These are phyloP conservation scores for Talaromyces sp. DNA, from an alignment of 2,329 filamentous ascomycete species.

Conservation along the genomic window DNA sequence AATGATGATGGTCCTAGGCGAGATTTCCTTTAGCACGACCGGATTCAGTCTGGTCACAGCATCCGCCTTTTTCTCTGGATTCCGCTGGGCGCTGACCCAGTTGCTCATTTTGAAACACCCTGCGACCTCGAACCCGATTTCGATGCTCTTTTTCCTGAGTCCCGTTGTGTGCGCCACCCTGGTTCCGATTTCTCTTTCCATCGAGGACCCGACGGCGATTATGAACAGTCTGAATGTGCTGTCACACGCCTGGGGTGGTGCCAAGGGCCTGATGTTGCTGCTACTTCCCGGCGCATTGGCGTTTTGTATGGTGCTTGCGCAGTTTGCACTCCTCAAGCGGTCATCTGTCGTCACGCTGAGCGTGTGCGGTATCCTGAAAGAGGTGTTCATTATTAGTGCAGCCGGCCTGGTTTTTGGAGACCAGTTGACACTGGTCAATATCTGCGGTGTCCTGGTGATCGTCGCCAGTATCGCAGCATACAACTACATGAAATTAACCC, in stretches of 20 bases:
- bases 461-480: conserved; percentile 81
- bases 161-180: conserved; percentile 93
- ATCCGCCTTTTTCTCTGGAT: conserved; percentile 90
- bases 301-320: conserved; percentile 95
- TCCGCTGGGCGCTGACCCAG: conserved; percentile 93
- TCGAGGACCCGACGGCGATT: conserved; percentile 72
- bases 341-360: conserved; percentile 93
- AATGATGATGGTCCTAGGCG: conserved; percentile 96
- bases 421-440: conserved; percentile 76
- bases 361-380: conserved; percentile 98
- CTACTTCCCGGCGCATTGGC: conserved; percentile 86
- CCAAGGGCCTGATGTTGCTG: conserved; percentile 62
- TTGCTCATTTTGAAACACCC: conserved; percentile 90
- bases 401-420: conserved; percentile 87
- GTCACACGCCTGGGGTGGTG: conserved; percentile 61
- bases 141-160: conserved; percentile 94
- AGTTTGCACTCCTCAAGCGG: conserved; percentile 90
- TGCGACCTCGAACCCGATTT: conserved; percentile 92
- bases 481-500: conserved; percentile 88
- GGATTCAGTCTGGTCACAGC: conserved; percentile 91
- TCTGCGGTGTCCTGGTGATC: conserved; percentile 80
- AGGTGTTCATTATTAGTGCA: conserved; percentile 89
- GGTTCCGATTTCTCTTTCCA: conserved; percentile 73
- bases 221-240: conserved; percentile 61
- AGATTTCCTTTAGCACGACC: conserved; percentile 78